phyloP scores from a whole-genome alignment of 139 green algal species.

The Choricystis sp. region DNA sequence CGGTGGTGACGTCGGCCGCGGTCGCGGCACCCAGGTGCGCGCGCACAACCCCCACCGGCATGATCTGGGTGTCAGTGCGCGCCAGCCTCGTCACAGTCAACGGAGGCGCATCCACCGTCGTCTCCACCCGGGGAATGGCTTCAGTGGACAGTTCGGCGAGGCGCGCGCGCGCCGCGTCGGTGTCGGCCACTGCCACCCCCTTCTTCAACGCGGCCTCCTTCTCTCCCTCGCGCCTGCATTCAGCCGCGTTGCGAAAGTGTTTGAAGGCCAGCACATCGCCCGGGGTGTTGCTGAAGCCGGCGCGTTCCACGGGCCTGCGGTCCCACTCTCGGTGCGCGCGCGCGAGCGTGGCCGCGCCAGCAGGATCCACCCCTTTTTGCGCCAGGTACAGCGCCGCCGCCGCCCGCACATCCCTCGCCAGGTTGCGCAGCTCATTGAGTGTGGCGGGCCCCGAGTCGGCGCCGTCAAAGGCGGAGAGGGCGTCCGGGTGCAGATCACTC shows the following conservation, averaged over 20 bases:
- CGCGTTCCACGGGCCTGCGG: conserved; percentile 22
- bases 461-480: conserved; percentile 33
- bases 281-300: conserved; percentile 41
- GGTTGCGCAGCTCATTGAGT: conserved; percentile 52
- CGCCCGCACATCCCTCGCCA: conserved; percentile 15
- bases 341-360: conserved; percentile 33
- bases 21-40: conserved; percentile 7
- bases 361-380: background rate
- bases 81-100: background rate
- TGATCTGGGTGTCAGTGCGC: background rate
- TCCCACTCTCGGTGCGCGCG: conserved; percentile 65
- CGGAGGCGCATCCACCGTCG: background rate
- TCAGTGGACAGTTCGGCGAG: conserved; percentile 12
- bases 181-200: conserved; percentile 29
- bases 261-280: conserved; percentile 71
- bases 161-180: conserved; percentile 16
- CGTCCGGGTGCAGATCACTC: conserved; percentile 8
- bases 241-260: conserved; percentile 51
- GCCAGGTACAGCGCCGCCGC: conserved; percentile 9
- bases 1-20: conserved; percentile 29
- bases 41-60: background rate
- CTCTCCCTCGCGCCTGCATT: conserved; percentile 32
- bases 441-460: conserved; percentile 20
- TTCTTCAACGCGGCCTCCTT: conserved; percentile 19
- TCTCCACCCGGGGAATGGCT: background rate